Evolutionary conservation across 2,329 filamentous ascomycete species (phyloP).

Genomic region (Hypoxylon sp.): DNA sequence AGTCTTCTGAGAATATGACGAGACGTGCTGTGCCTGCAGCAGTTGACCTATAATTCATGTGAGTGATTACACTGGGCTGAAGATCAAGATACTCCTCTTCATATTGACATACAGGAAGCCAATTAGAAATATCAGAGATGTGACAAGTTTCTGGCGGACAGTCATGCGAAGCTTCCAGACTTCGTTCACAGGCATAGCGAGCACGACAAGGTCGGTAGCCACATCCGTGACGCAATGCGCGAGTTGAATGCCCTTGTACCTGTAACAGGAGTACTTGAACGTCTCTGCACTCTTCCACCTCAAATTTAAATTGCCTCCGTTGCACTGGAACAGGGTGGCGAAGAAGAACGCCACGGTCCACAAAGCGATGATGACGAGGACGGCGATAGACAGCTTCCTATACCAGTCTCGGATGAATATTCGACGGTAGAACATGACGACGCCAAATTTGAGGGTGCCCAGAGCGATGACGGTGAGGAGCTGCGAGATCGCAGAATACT

Average conservation of each 20-base stretch:
- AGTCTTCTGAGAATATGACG: neutral
- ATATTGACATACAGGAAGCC: neutral
- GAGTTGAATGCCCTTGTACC: neutral
- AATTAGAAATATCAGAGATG: neutral
- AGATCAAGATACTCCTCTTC: too few relatives aligned
- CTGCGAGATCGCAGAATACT: neutral
- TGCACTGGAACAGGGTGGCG: neutral
- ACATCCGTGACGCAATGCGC: neutral
- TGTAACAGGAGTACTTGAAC: neutral
- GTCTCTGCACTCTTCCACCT: neutral
- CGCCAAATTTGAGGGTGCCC: neutral
- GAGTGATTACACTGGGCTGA: neutral
- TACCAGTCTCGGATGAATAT: neutral
- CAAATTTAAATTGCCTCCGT: neutral
- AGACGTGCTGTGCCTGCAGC: neutral
- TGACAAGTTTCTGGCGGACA: neutral
- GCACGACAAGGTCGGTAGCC: neutral
- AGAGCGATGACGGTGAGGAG: neutral
- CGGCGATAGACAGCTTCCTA: neutral
- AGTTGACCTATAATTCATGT: neutral
- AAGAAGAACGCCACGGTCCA: slow-evolving; percentile 2
- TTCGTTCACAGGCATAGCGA: neutral
- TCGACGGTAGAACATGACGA: slow-evolving; percentile 1
- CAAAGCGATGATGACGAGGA: neutral
- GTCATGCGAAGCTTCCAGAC: neutral